Conservation (phyloP, 2,329 filamentous ascomycete genomes). For the Ophiostoma sp. region DNA sequence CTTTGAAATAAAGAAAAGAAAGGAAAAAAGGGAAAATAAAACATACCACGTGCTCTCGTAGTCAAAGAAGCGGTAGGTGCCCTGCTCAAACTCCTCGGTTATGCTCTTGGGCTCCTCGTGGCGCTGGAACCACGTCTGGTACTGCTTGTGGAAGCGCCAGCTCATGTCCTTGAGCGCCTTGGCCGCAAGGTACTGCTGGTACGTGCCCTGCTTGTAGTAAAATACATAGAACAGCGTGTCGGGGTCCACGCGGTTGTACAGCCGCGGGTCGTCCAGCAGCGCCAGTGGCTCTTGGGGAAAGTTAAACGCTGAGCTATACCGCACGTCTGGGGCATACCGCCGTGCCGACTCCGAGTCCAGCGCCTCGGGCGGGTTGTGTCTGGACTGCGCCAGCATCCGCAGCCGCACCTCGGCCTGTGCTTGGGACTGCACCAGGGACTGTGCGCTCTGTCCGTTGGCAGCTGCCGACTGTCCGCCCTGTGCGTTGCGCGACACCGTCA, state of each 20-base stretch:
- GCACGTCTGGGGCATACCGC: slow-evolving; percentile 77
- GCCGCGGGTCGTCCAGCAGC: slow-evolving; percentile 82
- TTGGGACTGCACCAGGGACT: background rate
- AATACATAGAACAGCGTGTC: slow-evolving; percentile 98
- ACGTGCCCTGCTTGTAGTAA: slow-evolving; percentile 95
- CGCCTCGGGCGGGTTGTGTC: slow-evolving; percentile 66
- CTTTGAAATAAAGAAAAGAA: no score
- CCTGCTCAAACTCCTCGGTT: slow-evolving; percentile 97
- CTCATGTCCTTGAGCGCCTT: slow-evolving; percentile 98
- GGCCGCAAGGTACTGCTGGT: slow-evolving; percentile 91
- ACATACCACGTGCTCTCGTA: slow-evolving; percentile 97
- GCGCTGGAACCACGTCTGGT: slow-evolving; percentile 98
- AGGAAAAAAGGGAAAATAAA: background rate
- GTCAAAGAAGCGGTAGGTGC: slow-evolving; percentile 98
- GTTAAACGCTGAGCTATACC: slow-evolving; percentile 67
- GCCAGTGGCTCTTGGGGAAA: slow-evolving; percentile 90
- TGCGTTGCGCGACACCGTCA: slow-evolving; percentile 64
- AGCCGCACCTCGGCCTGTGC: slow-evolving; percentile 52
- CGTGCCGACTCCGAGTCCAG: slow-evolving; percentile 76
- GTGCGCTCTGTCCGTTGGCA: background rate
- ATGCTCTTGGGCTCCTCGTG: slow-evolving; percentile 98
- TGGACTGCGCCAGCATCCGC: slow-evolving; percentile 69
- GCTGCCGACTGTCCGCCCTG: slow-evolving; percentile 27
- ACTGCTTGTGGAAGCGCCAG: slow-evolving; percentile 99
- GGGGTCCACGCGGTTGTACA: slow-evolving; percentile 86